Evolutionary conservation across 495 filamentous ascomycete genomes (phyloP), one percentile per base, ranked within the genome.

Genomic region (Penicillium steckii): DNA sequence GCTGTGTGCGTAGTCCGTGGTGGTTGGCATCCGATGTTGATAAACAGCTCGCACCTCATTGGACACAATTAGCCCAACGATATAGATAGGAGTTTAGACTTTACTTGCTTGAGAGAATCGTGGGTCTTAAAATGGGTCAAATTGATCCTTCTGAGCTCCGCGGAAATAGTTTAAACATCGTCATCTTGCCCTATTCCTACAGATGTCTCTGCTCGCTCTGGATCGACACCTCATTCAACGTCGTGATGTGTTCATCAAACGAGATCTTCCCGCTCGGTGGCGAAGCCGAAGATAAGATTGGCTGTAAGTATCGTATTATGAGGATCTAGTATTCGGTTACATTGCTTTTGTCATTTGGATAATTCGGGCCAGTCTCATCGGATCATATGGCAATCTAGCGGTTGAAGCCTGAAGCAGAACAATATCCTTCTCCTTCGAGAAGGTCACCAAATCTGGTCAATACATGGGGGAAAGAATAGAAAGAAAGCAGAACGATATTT

Each of bases 91-190:
- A 35, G 44, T 22, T 23, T 23, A 23, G 18, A 23, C 38, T 45
- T 26, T 30, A 3, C 23, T 45, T 17, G n/a, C 23, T 41, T 4
- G 4, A 29, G 23, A n/a, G 9, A 29, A 30, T 17, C 6, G 17
- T 45, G 43, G 26, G n/a, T 21, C 15, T 25, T 3, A 15, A 12
- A n/a, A 45, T 27, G 50, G 59, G 37, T 41, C 22, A 3, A 22
- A 42, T 27, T 40, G 27, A 38, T 56, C 43, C 38, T 53, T 59
- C 49, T 46, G 22, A 53, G 8, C 50, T 62, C 61, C 61, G 61
- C 61, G 61, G 61, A 64, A 52, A 61, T 64, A 63, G 18, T 48
- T 61, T 45, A 58, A 52, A 37, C 46, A 49, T 38, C 24, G 29
- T 38, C 10, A 35, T 41, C 38, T 41, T 8, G 8, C 13, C 18